These are phyloP conservation scores for Citrus trifoliata DNA, from an alignment of 345 rosid genomes.

Conservation along the genomic window DNA sequence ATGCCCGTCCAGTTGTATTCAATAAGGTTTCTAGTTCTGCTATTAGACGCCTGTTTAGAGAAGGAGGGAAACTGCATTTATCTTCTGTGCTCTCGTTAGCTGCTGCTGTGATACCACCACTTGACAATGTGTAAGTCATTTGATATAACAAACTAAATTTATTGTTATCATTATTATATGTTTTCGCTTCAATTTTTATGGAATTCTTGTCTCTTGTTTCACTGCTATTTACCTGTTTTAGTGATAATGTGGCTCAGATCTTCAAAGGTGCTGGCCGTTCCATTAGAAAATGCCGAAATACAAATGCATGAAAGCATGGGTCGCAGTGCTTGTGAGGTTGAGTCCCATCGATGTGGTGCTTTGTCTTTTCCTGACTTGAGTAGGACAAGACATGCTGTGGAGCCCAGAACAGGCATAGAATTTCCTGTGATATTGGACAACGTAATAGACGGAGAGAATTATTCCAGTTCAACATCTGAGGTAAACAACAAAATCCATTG, in stretches of 20 bases:
- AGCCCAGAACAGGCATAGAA: constrained; percentile 83
- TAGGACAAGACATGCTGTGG: constrained; percentile 49
- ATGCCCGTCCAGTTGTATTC: constrained; percentile 30
- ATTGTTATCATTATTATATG: neutral
- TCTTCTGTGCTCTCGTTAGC: constrained; percentile 64
- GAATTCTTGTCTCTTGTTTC: neutral
- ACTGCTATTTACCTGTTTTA: neutral
- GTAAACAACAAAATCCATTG: constrained; percentile 29
- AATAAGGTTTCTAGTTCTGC: constrained; percentile 43
- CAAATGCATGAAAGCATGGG: constrained; percentile 33
- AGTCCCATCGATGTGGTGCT: constrained; percentile 34
- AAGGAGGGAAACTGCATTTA: constrained; percentile 57
- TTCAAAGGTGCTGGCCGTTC: constrained; percentile 40
- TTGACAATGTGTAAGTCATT: constrained; percentile 54
- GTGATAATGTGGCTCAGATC: constrained; percentile 39
- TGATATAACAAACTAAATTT: neutral
- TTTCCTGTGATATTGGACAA: constrained; percentile 62
- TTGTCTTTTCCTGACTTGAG: constrained; percentile 52
- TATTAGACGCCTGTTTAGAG: constrained; percentile 45
- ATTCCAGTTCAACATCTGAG: constrained; percentile 54
- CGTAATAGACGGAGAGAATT: constrained; percentile 24
- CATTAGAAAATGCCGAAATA: constrained; percentile 36
- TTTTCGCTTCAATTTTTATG: neutral
- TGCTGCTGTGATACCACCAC: constrained; percentile 58
- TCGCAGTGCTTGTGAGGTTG: constrained; percentile 58